Percentiles rank a stretch among this genome's conserved stretches.
These are phyloP conservation scores for Hydrangea macrophylla DNA, from an alignment of 148 eudicot genomes.

Conservation along the genomic window DNA sequence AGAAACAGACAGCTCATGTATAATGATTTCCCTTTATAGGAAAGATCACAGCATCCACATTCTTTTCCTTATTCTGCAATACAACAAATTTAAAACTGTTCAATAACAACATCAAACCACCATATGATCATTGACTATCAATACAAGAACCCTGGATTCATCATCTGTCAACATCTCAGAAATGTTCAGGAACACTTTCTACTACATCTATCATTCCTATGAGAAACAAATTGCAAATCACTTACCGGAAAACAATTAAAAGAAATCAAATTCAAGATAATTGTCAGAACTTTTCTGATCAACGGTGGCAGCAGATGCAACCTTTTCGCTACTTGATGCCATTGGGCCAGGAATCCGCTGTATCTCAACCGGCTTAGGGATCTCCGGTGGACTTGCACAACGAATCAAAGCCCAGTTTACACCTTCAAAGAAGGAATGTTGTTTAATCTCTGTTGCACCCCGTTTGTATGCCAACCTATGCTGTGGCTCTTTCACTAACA, in stretches of 20 bases:
- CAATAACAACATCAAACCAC: conserved; percentile 21
- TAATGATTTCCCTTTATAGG: conserved; percentile 12
- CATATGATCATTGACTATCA: conserved; percentile 14
- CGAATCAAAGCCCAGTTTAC: conserved; percentile 95
- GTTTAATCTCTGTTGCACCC: conserved; percentile 93
- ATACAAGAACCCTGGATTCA: conserved; percentile 11
- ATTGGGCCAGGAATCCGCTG: conserved; percentile 46
- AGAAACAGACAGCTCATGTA: background rate
- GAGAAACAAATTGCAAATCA: conserved; percentile 12
- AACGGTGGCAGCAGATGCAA: conserved; percentile 23
- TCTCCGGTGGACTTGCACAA: conserved; percentile 86
- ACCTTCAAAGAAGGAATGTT: conserved; percentile 95
- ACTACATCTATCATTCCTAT: conserved; percentile 12
- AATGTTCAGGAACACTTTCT: conserved; percentile 3
- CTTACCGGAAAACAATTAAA: conserved; percentile 31
- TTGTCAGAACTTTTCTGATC: conserved; percentile 67
- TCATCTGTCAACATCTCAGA: conserved; percentile 7
- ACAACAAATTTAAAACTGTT: conserved; percentile 28
- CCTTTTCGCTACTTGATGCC: conserved; percentile 46
- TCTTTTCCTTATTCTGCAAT: conserved; percentile 13
- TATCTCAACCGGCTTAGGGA: conserved; percentile 74
- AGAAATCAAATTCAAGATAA: conserved; percentile 94
- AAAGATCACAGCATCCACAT: conserved; percentile 19
- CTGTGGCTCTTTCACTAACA: conserved; percentile 90
- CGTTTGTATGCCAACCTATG: conserved; percentile 81